A percentile compares a stretch with the other conserved stretches of the same genome.
phyloP scores from a whole-genome alignment of 1,139 yeast genomes.

The Taphrina pruni region DNA sequence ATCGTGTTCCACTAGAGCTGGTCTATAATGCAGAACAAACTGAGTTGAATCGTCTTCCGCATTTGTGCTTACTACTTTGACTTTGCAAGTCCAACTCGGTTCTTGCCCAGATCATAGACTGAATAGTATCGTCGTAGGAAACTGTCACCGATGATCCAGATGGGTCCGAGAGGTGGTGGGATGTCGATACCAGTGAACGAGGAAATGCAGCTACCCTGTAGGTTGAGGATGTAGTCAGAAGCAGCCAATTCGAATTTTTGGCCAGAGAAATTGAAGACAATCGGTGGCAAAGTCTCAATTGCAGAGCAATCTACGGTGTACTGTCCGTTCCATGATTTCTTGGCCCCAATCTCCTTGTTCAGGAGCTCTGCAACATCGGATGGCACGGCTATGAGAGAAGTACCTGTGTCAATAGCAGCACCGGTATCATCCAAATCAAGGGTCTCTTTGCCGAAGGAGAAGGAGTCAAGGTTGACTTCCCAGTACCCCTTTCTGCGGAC shows the following conservation, averaged over 20 bases:
- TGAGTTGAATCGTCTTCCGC: neutral
- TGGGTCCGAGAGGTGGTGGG: conserved; percentile 95
- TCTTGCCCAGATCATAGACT: conserved; percentile 82
- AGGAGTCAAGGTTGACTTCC: conserved; percentile 93
- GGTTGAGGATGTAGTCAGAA: conserved; percentile 89
- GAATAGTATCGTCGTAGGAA: conserved; percentile 95
- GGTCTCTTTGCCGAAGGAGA: conserved; percentile 87
- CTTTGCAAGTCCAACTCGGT: conserved; percentile 91
- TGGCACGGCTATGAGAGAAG: conserved; percentile 92
- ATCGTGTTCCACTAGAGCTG: neutral
- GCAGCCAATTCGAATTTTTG: conserved; percentile 87
- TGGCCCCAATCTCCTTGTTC: conserved; percentile 95
- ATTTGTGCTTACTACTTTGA: conserved; percentile 55
- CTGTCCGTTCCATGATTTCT: conserved; percentile 96
- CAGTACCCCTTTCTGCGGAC: conserved; percentile 99
- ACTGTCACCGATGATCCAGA: conserved; percentile 95
- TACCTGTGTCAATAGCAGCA: conserved; percentile 98
- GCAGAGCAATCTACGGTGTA: conserved; percentile 86
- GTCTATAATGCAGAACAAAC: neutral
- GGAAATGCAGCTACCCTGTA: conserved; percentile 91
- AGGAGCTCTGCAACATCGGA: conserved; percentile 92
- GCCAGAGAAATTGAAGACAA: conserved; percentile 87
- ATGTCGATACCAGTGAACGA: conserved; percentile 97
- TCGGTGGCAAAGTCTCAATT: conserved; percentile 83
- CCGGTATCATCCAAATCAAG: conserved; percentile 84